Evolutionary conservation across 2,329 filamentous ascomycete genomes (phyloP).

Genomic region (Fusarium papillatum): DNA sequence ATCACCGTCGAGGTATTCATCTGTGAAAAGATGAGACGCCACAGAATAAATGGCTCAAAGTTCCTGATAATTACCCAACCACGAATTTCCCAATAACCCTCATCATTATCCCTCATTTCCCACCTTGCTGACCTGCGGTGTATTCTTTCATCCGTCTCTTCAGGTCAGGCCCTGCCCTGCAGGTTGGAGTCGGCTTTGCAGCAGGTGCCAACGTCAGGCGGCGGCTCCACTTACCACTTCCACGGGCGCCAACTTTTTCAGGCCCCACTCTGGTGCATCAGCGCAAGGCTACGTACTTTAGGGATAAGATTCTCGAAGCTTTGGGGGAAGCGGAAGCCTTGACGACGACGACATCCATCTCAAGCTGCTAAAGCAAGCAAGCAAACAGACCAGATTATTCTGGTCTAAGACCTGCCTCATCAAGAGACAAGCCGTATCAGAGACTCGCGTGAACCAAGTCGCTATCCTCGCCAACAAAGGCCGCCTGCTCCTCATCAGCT

Average conservation of each 20-base stretch:
- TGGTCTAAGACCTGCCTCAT: neutral
- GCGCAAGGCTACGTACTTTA: slow-evolving; percentile 12
- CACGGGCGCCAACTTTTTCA: slow-evolving; percentile 6
- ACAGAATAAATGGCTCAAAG: neutral
- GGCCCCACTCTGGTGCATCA: slow-evolving; percentile 10
- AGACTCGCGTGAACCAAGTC: neutral
- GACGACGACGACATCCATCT: slow-evolving; percentile 17
- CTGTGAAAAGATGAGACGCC: neutral
- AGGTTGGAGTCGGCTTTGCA: slow-evolving; percentile 24
- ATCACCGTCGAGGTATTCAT: neutral
- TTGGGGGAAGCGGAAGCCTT: slow-evolving; percentile 14
- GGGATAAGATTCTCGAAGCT: slow-evolving; percentile 10
- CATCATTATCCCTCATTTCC: neutral
- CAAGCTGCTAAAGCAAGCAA: slow-evolving; percentile 13
- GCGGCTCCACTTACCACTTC: slow-evolving; percentile 17
- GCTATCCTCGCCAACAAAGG: neutral
- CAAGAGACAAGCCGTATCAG: neutral
- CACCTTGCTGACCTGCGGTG: neutral
- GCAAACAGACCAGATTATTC: neutral
- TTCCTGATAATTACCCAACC: neutral
- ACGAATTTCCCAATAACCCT: neutral
- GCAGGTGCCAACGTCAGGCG: slow-evolving; percentile 12
- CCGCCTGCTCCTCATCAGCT: neutral
- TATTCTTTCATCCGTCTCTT: neutral
- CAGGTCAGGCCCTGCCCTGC: neutral